These are phyloP conservation scores for Metschnikowia dekortorum DNA, from an alignment of 805 yeast genomes.

Conservation along the genomic window DNA sequence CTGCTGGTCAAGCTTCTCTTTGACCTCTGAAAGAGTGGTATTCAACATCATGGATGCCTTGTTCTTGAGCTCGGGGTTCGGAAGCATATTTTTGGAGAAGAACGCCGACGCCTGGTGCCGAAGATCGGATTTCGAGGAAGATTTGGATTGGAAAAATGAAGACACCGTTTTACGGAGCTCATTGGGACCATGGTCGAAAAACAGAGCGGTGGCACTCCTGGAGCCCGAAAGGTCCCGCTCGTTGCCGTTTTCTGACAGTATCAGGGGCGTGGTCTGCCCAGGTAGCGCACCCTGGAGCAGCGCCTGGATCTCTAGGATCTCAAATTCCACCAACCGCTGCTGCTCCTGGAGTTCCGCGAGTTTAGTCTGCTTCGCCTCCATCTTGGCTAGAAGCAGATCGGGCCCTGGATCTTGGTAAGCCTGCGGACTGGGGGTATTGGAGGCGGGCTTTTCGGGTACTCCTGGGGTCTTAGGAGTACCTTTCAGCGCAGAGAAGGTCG, in stretches of 20 bases:
- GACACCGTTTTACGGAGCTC: conserved; percentile 4
- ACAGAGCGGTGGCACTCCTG: conserved; percentile 7
- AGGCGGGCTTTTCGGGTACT: neutral
- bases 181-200: conserved; percentile 7
- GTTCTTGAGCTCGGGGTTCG: conserved; percentile 11
- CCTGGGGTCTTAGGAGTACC: neutral
- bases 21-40: conserved; percentile 15
- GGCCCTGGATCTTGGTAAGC: neutral
- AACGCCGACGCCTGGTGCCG: conserved; percentile 1
- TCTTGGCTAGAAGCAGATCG: conserved; percentile 15
- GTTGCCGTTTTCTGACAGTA: neutral
- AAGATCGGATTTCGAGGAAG: neutral
- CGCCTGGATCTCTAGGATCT: conserved; percentile 28
- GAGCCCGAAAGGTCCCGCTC: neutral
- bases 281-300: conserved; percentile 11
- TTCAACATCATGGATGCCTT: conserved; percentile 22
- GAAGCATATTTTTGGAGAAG: conserved; percentile 1
- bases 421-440: neutral
- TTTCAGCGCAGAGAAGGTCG: neutral
- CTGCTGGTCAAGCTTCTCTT: conserved; percentile 17
- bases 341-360: conserved; percentile 46
- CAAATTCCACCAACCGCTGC: conserved; percentile 27
- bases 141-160: neutral
- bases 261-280: neutral
- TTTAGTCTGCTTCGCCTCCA: conserved; percentile 51